A percentile compares a stretch with the other conserved stretches of the same genome.
Evolutionary conservation across 2,329 filamentous ascomycete genomes (phyloP).

Genomic region (Talaromyces marneffei): DNA sequence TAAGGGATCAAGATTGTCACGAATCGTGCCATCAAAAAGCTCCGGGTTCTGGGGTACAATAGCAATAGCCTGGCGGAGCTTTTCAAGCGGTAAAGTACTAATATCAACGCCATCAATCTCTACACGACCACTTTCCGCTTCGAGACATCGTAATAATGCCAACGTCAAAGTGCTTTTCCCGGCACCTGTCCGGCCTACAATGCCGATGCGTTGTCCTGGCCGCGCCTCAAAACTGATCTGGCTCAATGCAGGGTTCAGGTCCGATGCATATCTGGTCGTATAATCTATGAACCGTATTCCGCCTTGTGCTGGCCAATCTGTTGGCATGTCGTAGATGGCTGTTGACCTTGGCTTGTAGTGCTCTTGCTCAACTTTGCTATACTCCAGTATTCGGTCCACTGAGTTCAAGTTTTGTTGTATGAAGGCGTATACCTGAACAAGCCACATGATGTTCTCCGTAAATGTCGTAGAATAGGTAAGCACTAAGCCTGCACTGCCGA

Average conservation of each 20-base stretch:
- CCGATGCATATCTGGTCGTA: neutral
- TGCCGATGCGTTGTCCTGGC: slow-evolving; percentile 26
- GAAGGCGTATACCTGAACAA: neutral
- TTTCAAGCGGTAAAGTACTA: neutral
- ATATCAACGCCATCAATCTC: slow-evolving; percentile 24
- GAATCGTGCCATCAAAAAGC: neutral
- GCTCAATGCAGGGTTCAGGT: slow-evolving; percentile 19
- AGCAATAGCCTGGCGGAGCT: neutral
- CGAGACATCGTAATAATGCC: slow-evolving; percentile 28
- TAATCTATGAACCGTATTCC: neutral
- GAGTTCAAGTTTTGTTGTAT: slow-evolving; percentile 10
- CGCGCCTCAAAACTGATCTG: slow-evolving; percentile 23
- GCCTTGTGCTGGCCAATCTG: neutral
- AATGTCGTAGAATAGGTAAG: slow-evolving; percentile 1
- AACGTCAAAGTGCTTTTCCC: slow-evolving; percentile 31
- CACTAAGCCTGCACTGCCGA: neutral
- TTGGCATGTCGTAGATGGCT: neutral
- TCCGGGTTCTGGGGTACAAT: slow-evolving; percentile 1
- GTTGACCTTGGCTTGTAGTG: neutral
- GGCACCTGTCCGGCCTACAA: slow-evolving; percentile 31
- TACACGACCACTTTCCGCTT: slow-evolving; percentile 23
- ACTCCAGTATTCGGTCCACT: neutral
- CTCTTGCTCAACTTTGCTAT: neutral
- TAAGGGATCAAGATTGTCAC: slow-evolving; percentile 5
- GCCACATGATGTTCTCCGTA: slow-evolving; percentile 2